These are phyloP conservation scores for Rhizophagus clarus DNA, from an alignment of 192 early-diverging fungal genomes.

Conservation along the genomic window DNA sequence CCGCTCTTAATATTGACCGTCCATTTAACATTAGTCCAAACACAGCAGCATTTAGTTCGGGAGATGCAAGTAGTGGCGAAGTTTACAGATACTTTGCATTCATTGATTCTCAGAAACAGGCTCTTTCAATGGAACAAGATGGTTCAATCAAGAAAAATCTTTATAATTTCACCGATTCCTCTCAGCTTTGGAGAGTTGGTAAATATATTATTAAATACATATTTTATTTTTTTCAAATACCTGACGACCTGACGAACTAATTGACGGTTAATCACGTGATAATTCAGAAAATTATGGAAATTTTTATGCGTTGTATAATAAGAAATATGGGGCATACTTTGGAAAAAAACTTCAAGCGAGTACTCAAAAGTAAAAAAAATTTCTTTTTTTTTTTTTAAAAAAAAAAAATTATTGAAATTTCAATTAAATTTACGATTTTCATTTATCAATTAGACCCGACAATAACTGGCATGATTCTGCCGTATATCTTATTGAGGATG, in stretches of 20 bases:
- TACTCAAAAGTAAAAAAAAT: not conserved
- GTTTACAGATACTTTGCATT: slow-evolving; percentile 19
- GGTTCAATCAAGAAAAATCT: not conserved
- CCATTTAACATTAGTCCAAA: not conserved
- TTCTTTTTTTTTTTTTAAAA: not conserved
- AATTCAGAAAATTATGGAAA: not conserved
- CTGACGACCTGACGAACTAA: too few species aligned
- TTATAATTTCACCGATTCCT: slow-evolving; percentile 6
- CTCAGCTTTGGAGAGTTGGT: slow-evolving; percentile 16
- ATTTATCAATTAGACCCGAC: not conserved
- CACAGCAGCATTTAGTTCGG: not conserved
- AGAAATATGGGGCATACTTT: not conserved
- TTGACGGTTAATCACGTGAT: too few species aligned
- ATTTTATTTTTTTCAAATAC: not conserved
- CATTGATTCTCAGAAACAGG: not conserved
- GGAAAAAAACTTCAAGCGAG: not conserved
- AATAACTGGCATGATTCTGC: not conserved
- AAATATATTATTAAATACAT: not conserved
- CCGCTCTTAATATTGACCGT: not conserved
- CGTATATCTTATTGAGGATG: not conserved
- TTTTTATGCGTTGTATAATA: slow-evolving; percentile 14
- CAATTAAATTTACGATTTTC: not conserved
- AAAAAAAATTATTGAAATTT: not conserved
- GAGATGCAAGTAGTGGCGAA: not conserved
- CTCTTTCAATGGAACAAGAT: not conserved